Evolutionary conservation across 1,284 basidiomycete species (phyloP).

Genomic region (Thelephora terrestris): DNA sequence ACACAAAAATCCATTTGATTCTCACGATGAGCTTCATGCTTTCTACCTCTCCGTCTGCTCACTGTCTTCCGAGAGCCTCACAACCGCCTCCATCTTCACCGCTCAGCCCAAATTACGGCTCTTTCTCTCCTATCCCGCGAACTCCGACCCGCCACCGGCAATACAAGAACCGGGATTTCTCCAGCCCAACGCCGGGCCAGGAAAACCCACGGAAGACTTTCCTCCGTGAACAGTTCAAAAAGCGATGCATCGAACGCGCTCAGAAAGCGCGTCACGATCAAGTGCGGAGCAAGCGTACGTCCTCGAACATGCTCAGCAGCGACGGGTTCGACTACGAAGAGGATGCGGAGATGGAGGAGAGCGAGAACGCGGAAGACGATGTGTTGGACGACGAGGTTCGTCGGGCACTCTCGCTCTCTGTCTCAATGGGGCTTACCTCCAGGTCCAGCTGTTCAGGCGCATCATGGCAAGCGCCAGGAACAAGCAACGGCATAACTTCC

Average conservation of each 20-base stretch:
- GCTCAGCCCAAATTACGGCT: not conserved
- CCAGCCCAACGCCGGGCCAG: slow-evolving; percentile 5
- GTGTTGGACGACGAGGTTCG: slow-evolving; percentile 55
- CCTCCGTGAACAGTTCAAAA: slow-evolving; percentile 50
- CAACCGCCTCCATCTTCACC: not conserved
- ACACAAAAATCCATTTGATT: too few species aligned
- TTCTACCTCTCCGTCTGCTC: not conserved
- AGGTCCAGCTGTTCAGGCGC: slow-evolving; percentile 47
- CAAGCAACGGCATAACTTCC: slow-evolving; percentile 40
- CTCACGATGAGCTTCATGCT: not conserved
- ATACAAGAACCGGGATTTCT: slow-evolving; percentile 1
- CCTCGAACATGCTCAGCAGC: slow-evolving; percentile 31
- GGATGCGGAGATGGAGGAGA: slow-evolving; percentile 36
- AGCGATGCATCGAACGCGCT: slow-evolving; percentile 49
- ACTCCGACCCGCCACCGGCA: slow-evolving; percentile 1
- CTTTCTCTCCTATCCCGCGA: not conserved
- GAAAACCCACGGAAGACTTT: slow-evolving; percentile 36
- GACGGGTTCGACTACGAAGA: slow-evolving; percentile 39
- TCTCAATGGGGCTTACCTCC: not conserved
- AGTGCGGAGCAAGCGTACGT: slow-evolving; percentile 28
- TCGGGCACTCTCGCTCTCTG: slow-evolving; percentile 1
- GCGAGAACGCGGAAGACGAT: slow-evolving; percentile 37
- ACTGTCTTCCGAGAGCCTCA: not conserved
- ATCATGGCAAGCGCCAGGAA: slow-evolving; percentile 44
- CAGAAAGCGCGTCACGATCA: slow-evolving; percentile 40